phyloP scores from a whole-genome alignment of 2,329 filamentous ascomycete genomes.

The Teratosphaeriaceae sp. region DNA sequence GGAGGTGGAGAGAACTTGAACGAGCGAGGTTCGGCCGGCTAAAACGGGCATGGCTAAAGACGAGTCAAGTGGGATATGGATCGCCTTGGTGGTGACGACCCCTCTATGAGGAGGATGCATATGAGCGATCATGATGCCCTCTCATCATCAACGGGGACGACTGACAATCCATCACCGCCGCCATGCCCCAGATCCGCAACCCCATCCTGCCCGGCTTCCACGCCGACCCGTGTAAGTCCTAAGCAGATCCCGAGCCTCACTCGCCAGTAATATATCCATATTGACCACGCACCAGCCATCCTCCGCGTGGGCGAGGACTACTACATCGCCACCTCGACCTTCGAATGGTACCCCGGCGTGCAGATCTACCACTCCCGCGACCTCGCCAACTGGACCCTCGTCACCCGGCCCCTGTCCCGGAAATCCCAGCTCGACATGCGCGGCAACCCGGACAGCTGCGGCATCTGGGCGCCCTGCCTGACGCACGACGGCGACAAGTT shows the following conservation, averaged over 20 bases:
- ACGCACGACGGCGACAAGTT: slow-evolving; percentile 55
- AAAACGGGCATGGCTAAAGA: no score
- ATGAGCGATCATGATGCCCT: no score
- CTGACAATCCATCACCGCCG: no score
- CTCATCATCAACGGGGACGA: no score
- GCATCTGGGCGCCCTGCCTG: slow-evolving; percentile 52
- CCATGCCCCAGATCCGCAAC: slow-evolving; percentile 26
- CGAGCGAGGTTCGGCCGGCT: no score
- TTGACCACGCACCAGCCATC: no score
- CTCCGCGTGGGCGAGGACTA: slow-evolving; percentile 39
- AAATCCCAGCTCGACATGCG: slow-evolving; percentile 43
- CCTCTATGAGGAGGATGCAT: no score
- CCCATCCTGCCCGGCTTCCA: slow-evolving; percentile 48
- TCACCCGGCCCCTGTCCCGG: slow-evolving; percentile 29
- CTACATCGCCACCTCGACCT: slow-evolving; percentile 36
- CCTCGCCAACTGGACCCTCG: slow-evolving; percentile 35
- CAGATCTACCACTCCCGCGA: slow-evolving; percentile 39
- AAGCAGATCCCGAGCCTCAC: slow-evolving; percentile 40
- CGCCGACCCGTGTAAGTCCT: slow-evolving; percentile 40
- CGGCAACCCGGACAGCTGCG: slow-evolving; percentile 41
- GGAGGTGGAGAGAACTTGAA: no score
- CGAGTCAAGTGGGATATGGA: no score
- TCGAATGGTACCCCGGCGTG: slow-evolving; percentile 39
- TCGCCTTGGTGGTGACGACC: no score
- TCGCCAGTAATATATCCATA: no score